Conservation (phyloP, 768 basidiomycete genomes). For the Tylopilus subfusipes region DNA sequence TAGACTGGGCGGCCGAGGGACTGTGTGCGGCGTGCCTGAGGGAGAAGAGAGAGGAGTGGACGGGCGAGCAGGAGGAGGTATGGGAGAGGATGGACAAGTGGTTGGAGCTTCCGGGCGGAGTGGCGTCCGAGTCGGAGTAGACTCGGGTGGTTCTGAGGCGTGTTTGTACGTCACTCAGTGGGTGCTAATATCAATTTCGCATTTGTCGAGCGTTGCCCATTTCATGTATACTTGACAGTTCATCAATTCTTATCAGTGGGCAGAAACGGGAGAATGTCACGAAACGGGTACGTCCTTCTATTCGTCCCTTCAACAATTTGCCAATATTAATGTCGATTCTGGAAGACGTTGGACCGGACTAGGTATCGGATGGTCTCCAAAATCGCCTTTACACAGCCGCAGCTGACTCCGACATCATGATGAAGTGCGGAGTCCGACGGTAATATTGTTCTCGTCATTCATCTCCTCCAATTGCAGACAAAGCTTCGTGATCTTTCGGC, state of each 20-base stretch:
- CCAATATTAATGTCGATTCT: background rate
- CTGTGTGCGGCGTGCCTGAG: slow-evolving; percentile 55
- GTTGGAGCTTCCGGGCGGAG: too few species aligned
- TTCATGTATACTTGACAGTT: background rate
- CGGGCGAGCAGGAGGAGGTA: slow-evolving; percentile 50
- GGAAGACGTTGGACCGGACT: background rate
- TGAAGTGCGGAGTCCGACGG: too few species aligned
- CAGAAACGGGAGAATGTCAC: background rate
- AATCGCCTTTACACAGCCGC: background rate
- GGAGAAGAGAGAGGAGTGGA: slow-evolving; percentile 67
- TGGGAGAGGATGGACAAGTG: slow-evolving; percentile 64
- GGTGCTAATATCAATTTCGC: background rate
- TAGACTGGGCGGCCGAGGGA: slow-evolving; percentile 58
- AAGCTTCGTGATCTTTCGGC: background rate
- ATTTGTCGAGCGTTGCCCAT: background rate
- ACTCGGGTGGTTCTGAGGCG: too few species aligned
- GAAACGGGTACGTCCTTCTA: background rate
- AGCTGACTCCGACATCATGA: background rate
- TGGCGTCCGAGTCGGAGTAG: slow-evolving; percentile 17
- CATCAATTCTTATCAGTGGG: background rate
- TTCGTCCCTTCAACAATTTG: background rate
- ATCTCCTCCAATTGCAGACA: background rate
- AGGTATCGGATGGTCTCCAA: background rate
- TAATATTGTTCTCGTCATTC: too few species aligned
- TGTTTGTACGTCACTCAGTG: slow-evolving; percentile 7